These are phyloP conservation scores for Seminavis robusta DNA, from an alignment of 108 stramenopile genomes.

Conservation along the genomic window DNA sequence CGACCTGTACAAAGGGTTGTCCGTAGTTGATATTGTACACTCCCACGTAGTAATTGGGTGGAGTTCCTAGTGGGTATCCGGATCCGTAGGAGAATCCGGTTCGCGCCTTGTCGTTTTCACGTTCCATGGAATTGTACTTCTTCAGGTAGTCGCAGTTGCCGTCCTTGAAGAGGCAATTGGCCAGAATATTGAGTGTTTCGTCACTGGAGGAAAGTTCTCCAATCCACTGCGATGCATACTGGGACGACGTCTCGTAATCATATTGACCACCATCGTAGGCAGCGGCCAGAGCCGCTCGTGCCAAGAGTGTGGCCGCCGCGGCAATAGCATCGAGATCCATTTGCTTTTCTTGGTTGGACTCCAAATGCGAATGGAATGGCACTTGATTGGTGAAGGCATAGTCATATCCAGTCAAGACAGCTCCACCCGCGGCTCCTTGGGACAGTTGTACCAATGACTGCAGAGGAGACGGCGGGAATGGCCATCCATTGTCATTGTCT, in stretches of 20 bases:
- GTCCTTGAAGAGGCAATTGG: constrained; percentile 62
- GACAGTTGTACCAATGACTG: constrained; percentile 59
- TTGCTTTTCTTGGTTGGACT: constrained; percentile 33
- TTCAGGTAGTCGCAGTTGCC: constrained; percentile 59
- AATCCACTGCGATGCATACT: constrained; percentile 58
- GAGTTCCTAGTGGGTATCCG: constrained; percentile 46
- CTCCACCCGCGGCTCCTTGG: constrained; percentile 54
- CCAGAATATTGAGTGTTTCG: constrained; percentile 41
- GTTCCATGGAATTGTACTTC: constrained; percentile 58
- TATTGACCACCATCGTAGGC: constrained; percentile 59
- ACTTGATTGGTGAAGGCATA: constrained; percentile 59
- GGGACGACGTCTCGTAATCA: constrained; percentile 55
- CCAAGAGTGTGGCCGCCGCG: constrained; percentile 74
- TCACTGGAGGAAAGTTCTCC: constrained; percentile 50
- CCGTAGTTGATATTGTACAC: constrained; percentile 63
- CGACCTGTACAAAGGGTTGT: constrained; percentile 75
- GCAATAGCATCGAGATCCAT: constrained; percentile 77
- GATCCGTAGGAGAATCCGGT: constrained; percentile 52
- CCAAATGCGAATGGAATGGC: constrained; percentile 72
- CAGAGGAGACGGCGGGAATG: constrained; percentile 80
- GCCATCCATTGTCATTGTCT: constrained; percentile 43
- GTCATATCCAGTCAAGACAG: constrained; percentile 80
- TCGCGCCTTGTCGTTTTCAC: constrained; percentile 40
- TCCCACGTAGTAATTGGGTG: constrained; percentile 77
- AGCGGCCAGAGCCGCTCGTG: constrained; percentile 76